Evolutionary conservation across 2,329 filamentous ascomycete genomes (phyloP).

Genomic region (Fusarium guadeloupense): DNA sequence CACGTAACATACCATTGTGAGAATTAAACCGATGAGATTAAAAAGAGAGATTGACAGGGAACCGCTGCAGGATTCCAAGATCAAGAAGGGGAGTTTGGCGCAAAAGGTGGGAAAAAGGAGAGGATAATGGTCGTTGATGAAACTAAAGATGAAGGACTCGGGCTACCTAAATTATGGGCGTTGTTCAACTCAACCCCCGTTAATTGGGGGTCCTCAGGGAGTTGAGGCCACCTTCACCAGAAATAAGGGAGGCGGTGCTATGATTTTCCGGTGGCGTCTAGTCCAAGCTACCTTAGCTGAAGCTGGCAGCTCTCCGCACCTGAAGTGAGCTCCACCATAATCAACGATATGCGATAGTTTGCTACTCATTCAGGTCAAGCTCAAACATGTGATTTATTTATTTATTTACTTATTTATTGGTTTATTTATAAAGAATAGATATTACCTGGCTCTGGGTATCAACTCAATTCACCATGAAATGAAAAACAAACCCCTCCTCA

Average conservation of each 20-base stretch:
- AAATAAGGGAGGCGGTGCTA: slow-evolving; percentile 47
- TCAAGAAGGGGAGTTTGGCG: slow-evolving; percentile 36
- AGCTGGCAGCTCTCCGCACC: slow-evolving; percentile 7
- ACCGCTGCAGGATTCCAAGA: slow-evolving; percentile 49
- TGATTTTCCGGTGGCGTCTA: slow-evolving; percentile 46
- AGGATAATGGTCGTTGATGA: slow-evolving; percentile 36
- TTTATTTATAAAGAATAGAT: too few species aligned
- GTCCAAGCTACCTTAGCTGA: background rate
- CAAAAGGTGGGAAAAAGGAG: slow-evolving; percentile 34
- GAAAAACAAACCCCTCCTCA: too few species aligned
- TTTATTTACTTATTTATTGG: slow-evolving; percentile 1
- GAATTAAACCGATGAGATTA: slow-evolving; percentile 24
- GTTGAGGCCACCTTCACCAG: slow-evolving; percentile 58
- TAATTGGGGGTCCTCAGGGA: slow-evolving; percentile 39
- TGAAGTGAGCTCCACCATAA: slow-evolving; percentile 20
- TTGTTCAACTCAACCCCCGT: slow-evolving; percentile 33
- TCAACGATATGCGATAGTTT: slow-evolving; percentile 14
- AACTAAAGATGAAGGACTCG: slow-evolving; percentile 37
- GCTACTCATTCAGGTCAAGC: slow-evolving; percentile 10
- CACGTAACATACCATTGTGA: slow-evolving; percentile 47
- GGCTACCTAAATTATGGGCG: slow-evolving; percentile 43
- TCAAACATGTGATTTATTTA: slow-evolving; percentile 14
- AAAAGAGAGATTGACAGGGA: slow-evolving; percentile 40
- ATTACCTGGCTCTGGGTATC: too few species aligned
- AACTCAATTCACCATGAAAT: background rate